These are phyloP conservation scores for Lodderomyces elongisporus DNA, from an alignment of 1,139 yeast species.

Conservation along the genomic window DNA sequence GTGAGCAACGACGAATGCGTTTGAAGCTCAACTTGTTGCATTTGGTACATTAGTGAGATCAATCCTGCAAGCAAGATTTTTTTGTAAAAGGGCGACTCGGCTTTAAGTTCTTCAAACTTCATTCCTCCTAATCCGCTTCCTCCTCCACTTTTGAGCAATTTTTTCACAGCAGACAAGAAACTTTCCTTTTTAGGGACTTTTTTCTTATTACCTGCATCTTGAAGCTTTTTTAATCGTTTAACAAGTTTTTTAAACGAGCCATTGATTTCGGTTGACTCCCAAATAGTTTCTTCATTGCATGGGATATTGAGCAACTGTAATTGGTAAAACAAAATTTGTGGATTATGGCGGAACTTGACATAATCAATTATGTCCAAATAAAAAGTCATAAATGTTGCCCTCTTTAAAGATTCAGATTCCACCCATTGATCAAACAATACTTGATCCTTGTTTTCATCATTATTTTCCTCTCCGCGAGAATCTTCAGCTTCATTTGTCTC, in stretches of 20 bases:
- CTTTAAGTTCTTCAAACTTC: constrained; percentile 12
- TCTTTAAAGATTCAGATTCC: constrained; percentile 69
- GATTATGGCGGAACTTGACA: constrained; percentile 72
- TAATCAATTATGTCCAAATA: constrained; percentile 76
- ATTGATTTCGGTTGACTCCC: constrained; percentile 52
- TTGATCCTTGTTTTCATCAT: constrained; percentile 20
- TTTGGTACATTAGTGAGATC: constrained; percentile 62
- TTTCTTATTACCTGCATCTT: constrained; percentile 5
- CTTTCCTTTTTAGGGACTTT: constrained; percentile 17
- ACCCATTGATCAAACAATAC: constrained; percentile 55
- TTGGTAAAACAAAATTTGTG: constrained; percentile 65
- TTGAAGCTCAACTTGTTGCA: constrained; percentile 70
- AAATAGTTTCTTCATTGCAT: constrained; percentile 63
- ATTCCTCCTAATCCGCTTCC: too few species aligned
- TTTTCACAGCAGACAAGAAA: constrained; percentile 33
- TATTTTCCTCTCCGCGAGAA: constrained; percentile 11
- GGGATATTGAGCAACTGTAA: constrained; percentile 67
- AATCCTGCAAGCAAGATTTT: constrained; percentile 67
- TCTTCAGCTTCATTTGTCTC: constrained; percentile 10
- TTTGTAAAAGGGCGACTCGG: constrained; percentile 45
- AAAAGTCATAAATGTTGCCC: constrained; percentile 77
- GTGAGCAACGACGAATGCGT: constrained; percentile 42
- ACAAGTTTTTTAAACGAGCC: constrained; percentile 39
- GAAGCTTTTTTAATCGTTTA: constrained; percentile 33
- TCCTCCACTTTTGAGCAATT: constrained; percentile 24